Conservation (phyloP, 768 basidiomycete species). For the Coprinopsis cinerea region DNA sequence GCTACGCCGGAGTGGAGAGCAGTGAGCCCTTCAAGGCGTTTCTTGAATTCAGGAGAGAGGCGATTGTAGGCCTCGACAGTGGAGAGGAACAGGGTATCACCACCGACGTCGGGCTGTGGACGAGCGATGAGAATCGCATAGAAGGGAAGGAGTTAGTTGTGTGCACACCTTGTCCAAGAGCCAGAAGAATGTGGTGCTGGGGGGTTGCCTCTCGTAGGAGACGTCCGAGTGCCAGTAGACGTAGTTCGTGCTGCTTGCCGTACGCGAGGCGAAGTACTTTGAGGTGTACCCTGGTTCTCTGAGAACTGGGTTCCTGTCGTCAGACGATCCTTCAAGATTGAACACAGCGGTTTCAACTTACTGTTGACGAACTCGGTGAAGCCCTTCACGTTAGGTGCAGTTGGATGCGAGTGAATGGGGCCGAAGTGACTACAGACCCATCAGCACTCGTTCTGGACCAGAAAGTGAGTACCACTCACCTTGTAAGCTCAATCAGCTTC, state of each 20-base stretch:
- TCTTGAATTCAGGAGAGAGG: conserved; percentile 51
- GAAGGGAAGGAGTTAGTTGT: not conserved
- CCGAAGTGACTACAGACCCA: conserved; percentile 35
- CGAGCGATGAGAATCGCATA: not conserved
- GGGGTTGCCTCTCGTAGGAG: conserved; percentile 50
- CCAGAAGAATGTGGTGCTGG: conserved; percentile 51
- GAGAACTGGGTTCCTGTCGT: too few relatives aligned
- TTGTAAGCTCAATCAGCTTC: conserved; percentile 45
- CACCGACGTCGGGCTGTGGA: conserved; percentile 32
- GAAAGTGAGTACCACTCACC: conserved; percentile 32
- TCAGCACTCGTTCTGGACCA: conserved; percentile 24
- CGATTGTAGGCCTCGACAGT: conserved; percentile 55
- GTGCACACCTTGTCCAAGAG: conserved; percentile 37
- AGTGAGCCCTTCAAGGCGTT: conserved; percentile 48
- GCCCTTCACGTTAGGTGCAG: conserved; percentile 48
- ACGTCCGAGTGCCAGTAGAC: conserved; percentile 48
- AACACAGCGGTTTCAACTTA: too few relatives aligned
- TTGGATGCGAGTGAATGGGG: conserved; percentile 28
- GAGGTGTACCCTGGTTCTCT: too few relatives aligned
- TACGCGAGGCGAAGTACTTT: too few relatives aligned
- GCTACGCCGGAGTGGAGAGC: conserved; percentile 51
- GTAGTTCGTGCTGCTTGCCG: too few relatives aligned
- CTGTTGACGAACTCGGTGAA: conserved; percentile 39
- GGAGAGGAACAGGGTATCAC: conserved; percentile 51
- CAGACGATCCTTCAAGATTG: too few relatives aligned